Percentiles rank a stretch among this genome's conserved stretches.
Conservation (phyloP, 208 protist species). For the Trypanosoma rangeli region DNA sequence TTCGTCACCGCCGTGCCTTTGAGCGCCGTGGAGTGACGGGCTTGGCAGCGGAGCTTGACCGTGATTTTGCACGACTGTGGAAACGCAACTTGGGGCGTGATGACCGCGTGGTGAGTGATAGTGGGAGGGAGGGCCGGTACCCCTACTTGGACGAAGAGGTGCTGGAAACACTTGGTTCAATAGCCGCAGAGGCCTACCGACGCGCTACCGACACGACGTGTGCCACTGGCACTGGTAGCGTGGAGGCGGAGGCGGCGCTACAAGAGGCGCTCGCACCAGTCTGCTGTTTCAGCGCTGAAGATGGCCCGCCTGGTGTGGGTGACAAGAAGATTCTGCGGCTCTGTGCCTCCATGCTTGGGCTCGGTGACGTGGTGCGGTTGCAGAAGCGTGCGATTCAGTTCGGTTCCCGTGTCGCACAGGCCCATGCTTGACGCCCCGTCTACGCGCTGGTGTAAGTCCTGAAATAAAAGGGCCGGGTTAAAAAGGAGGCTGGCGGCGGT, state of each 20-base stretch:
- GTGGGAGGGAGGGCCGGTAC: constrained; percentile 89
- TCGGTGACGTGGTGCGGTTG: constrained; percentile 66
- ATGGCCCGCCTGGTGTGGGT: constrained; percentile 72
- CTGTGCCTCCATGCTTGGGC: constrained; percentile 80
- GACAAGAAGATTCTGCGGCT: constrained; percentile 92
- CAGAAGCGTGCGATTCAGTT: constrained; percentile 98
- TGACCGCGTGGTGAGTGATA: constrained; percentile 93
- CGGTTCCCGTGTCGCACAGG: constrained; percentile 93
- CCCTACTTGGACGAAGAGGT: constrained; percentile 95
- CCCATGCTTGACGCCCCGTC: constrained; percentile 7
- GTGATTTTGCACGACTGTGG: constrained; percentile 93
- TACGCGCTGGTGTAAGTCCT: not conserved
- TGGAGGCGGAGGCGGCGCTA: constrained; percentile 34
- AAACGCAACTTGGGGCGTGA: constrained; percentile 95
- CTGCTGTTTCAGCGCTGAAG: constrained; percentile 47
- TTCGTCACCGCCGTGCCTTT: constrained; percentile 89
- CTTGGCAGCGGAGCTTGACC: constrained; percentile 78
- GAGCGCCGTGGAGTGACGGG: constrained; percentile 55
- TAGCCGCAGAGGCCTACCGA: constrained; percentile 57
- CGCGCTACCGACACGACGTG: constrained; percentile 21
- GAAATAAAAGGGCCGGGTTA: not conserved
- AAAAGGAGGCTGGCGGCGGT: not conserved
- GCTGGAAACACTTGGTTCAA: constrained; percentile 60
- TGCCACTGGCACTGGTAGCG: constrained; percentile 1
- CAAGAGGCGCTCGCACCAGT: constrained; percentile 53